These are phyloP conservation scores for Discostella pseudostelligera DNA, from an alignment of 108 stramenopile species.

Conservation along the genomic window DNA sequence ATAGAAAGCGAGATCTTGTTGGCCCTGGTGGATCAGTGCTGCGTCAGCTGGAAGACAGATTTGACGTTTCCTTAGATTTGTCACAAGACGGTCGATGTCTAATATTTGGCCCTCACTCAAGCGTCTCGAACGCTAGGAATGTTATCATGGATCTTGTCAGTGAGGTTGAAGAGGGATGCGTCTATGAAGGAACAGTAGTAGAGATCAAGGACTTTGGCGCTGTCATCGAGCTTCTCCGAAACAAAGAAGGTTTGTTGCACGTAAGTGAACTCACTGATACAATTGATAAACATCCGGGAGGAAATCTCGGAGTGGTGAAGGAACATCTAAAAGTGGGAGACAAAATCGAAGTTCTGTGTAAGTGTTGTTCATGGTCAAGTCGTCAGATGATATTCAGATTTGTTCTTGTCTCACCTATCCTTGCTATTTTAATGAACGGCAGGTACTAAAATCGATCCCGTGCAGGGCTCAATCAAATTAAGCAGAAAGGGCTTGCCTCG, in stretches of 20 bases:
- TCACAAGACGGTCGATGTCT: constrained; percentile 71
- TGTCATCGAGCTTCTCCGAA: constrained; percentile 82
- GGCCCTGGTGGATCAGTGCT: constrained; percentile 74
- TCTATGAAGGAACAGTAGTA: constrained; percentile 77
- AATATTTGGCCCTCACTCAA: constrained; percentile 58
- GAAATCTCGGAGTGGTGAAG: constrained; percentile 55
- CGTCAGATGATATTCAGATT: not conserved
- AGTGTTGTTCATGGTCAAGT: not conserved
- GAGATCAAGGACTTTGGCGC: constrained; percentile 89
- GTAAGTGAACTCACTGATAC: constrained; percentile 69
- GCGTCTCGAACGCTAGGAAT: constrained; percentile 57
- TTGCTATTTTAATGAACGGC: not conserved
- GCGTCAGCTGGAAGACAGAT: constrained; percentile 66
- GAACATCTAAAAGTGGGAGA: constrained; percentile 57
- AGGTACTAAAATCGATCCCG: constrained; percentile 60
- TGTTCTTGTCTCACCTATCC: not conserved
- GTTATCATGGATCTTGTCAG: constrained; percentile 73
- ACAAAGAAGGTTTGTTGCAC: constrained; percentile 88
- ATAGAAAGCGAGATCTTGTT: constrained; percentile 51
- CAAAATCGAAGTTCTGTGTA: constrained; percentile 56
- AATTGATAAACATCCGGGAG: constrained; percentile 47
- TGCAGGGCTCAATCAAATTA: constrained; percentile 67
- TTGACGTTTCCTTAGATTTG: constrained; percentile 60
- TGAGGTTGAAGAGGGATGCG: constrained; percentile 72
- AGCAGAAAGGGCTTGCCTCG: constrained; percentile 34